A percentile compares a stretch with the other conserved stretches of the same genome.
Conservation (phyloP, 352 stramenopile genomes). For the Elongisporangium undulatum region DNA sequence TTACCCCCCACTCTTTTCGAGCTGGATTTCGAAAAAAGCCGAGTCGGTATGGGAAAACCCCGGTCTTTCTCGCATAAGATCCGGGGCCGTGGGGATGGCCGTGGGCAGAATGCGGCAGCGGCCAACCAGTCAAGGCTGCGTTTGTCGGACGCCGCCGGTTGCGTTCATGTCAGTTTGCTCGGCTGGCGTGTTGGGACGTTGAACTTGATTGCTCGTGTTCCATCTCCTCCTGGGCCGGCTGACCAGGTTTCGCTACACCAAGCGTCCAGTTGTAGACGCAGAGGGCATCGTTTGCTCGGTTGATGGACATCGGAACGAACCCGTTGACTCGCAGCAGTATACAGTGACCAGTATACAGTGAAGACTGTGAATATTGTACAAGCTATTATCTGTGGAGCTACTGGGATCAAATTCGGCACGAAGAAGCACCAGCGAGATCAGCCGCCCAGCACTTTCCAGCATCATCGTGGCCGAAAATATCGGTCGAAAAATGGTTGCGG, state of each 20-base stretch:
- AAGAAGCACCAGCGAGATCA: too few relatives aligned
- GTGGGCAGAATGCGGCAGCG: not conserved
- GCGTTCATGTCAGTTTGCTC: not conserved
- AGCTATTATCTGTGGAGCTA: too few relatives aligned
- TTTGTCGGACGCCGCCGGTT: not conserved
- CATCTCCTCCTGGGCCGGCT: not conserved
- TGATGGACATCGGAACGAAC: not conserved
- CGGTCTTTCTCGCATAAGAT: not conserved
- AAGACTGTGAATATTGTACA: too few relatives aligned
- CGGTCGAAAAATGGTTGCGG: too few relatives aligned
- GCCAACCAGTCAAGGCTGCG: not conserved
- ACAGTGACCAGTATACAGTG: too few relatives aligned
- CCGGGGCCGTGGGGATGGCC: too few relatives aligned
- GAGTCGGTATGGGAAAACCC: not conserved
- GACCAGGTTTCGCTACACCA: not conserved
- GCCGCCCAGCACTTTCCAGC: too few relatives aligned
- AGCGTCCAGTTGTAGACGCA: too few relatives aligned
- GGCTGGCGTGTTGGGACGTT: not conserved
- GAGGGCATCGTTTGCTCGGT: not conserved
- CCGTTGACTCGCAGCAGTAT: not conserved
- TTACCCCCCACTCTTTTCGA: not conserved
- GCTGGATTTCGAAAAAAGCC: not conserved
- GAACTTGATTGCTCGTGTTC: not conserved
- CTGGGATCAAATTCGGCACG: too few relatives aligned
- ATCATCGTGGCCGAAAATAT: too few relatives aligned